Percentiles rank a stretch among this genome's conserved stretches.
These are phyloP conservation scores for Beauveria brongniartii DNA, from an alignment of 2,329 filamentous ascomycete genomes.

Conservation along the genomic window DNA sequence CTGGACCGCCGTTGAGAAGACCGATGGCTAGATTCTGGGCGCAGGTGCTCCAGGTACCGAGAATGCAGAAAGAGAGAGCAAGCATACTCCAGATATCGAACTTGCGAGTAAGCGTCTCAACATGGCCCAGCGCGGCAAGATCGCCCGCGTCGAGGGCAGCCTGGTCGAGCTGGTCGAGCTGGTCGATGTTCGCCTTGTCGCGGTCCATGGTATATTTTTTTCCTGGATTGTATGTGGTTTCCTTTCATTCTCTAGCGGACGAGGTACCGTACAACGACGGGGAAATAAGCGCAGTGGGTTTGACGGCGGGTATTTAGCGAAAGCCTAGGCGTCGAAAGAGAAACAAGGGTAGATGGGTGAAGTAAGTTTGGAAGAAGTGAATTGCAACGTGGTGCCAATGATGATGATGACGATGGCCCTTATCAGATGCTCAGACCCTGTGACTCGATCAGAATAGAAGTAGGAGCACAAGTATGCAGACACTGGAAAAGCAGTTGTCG, in stretches of 20 bases:
- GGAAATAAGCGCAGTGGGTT: not conserved
- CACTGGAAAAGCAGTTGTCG: not conserved
- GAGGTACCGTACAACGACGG: not conserved
- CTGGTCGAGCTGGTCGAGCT: constrained; percentile 17
- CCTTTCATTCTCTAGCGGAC: constrained; percentile 10
- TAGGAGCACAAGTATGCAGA: not conserved
- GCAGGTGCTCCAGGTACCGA: constrained; percentile 51
- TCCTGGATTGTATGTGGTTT: constrained; percentile 5
- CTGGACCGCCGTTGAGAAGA: constrained; percentile 44
- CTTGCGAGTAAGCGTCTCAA: constrained; percentile 33
- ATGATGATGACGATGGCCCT: not conserved
- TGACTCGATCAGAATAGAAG: not conserved
- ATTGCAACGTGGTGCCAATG: not conserved
- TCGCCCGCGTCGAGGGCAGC: constrained; percentile 29
- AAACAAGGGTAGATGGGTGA: not conserved
- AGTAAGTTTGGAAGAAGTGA: not conserved
- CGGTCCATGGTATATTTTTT: constrained; percentile 17
- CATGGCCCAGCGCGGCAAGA: constrained; percentile 33
- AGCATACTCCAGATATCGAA: constrained; percentile 50
- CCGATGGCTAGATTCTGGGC: constrained; percentile 41
- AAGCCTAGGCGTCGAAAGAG: not conserved
- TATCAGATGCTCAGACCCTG: not conserved
- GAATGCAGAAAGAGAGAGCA: constrained; percentile 46
- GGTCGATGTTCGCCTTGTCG: constrained; percentile 14
- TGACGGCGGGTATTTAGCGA: not conserved